phyloP scores from a whole-genome alignment of 805 yeast species.

The Metschnikowia continentalis region DNA sequence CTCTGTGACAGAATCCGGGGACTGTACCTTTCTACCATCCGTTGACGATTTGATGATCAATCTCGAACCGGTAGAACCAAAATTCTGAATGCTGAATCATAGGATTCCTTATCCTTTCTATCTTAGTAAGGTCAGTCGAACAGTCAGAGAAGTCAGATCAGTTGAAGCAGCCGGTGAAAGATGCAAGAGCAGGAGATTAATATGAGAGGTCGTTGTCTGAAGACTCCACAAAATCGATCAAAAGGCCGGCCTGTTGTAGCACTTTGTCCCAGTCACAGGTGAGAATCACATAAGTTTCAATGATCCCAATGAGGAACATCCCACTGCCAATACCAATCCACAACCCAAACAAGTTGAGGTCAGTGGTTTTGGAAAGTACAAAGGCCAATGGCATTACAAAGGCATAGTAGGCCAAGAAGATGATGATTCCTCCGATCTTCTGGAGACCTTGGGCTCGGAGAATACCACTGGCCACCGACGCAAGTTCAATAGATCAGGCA shows the following conservation, averaged over 20 bases:
- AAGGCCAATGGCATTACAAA: slow-evolving; percentile 68
- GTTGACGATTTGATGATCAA: neutral
- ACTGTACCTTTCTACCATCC: too few species aligned
- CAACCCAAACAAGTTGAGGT: slow-evolving; percentile 53
- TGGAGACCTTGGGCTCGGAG: slow-evolving; percentile 76
- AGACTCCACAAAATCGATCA: slow-evolving; percentile 15
- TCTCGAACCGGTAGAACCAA: neutral
- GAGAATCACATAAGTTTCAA: slow-evolving; percentile 45
- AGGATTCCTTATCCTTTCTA: too few species aligned
- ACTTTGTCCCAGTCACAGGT: slow-evolving; percentile 52
- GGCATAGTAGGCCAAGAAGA: slow-evolving; percentile 65
- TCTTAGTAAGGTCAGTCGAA: too few species aligned
- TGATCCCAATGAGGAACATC: slow-evolving; percentile 47
- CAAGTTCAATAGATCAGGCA: slow-evolving; percentile 24
- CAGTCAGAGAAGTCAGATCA: too few species aligned
- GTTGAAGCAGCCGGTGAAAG: neutral
- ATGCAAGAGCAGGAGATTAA: neutral
- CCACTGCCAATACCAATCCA: slow-evolving; percentile 77
- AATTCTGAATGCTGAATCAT: too few species aligned
- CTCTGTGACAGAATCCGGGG: too few species aligned
- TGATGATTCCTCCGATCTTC: slow-evolving; percentile 64
- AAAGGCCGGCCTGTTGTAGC: slow-evolving; percentile 28
- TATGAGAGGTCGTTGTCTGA: slow-evolving; percentile 6
- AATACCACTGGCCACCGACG: slow-evolving; percentile 68
- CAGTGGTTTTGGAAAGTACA: slow-evolving; percentile 44